A percentile compares a stretch with the other conserved stretches of the same genome.
phyloP scores from a whole-genome alignment of 164 flowering plant genomes.

The Euptelea pleiosperma region DNA sequence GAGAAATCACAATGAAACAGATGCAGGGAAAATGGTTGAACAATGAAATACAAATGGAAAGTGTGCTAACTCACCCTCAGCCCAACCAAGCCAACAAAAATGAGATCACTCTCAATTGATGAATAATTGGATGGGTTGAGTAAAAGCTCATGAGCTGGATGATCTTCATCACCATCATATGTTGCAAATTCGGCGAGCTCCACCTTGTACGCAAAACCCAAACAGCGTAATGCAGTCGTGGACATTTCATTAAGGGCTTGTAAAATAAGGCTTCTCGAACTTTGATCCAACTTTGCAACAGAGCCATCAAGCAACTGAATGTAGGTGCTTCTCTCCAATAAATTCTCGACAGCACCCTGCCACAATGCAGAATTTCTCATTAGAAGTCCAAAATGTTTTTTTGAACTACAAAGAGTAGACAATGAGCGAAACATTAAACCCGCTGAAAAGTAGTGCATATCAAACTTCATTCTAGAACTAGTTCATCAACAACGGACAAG shows the following conservation, averaged over 20 bases:
- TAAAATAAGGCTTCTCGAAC: constrained; percentile 41
- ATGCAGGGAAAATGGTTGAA: neutral
- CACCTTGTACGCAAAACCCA: constrained; percentile 95
- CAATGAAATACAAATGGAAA: neutral
- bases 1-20: neutral
- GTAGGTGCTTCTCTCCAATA: constrained; percentile 76
- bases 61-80: constrained; percentile 59
- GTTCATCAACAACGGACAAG: too few relatives aligned
- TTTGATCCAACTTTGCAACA: constrained; percentile 46
- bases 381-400: too few relatives aligned
- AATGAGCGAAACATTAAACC: neutral
- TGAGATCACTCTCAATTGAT: constrained; percentile 69
- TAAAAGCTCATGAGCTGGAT: constrained; percentile 83
- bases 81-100: constrained; percentile 90
- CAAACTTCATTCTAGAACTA: too few relatives aligned
- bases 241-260: constrained; percentile 67
- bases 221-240: constrained; percentile 66
- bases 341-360: constrained; percentile 96
- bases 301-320: constrained; percentile 88
- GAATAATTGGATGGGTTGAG: constrained; percentile 77
- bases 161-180: constrained; percentile 84
- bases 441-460: too few relatives aligned
- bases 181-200: constrained; percentile 67
- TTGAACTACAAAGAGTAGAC: neutral
- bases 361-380: constrained; percentile 9